Percentiles rank a stretch among this genome's conserved stretches.
Evolutionary conservation across 202 grass and related monocot species (phyloP).

Genomic region (Saccharum hybrid): DNA sequence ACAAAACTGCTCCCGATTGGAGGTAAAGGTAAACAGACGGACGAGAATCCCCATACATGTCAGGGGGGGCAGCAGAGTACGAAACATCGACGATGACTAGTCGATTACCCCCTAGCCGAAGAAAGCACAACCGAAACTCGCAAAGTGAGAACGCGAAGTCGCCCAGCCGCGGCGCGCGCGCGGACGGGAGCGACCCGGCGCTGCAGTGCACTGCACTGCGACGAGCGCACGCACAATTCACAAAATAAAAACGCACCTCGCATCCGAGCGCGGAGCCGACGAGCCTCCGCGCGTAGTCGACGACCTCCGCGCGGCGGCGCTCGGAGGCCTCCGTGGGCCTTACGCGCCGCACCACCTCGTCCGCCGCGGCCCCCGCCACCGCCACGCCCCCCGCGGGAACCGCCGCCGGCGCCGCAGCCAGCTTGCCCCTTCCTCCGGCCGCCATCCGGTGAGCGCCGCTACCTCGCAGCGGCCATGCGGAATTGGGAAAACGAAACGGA

Average conservation of each 20-base stretch:
- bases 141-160: neutral
- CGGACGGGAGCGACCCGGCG: neutral
- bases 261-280: constrained; percentile 57
- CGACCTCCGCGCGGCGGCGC: constrained; percentile 55
- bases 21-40: neutral
- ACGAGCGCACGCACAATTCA: neutral
- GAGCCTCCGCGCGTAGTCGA: constrained; percentile 66
- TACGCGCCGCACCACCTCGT: constrained; percentile 62
- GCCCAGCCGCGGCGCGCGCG: neutral
- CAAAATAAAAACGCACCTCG: constrained; percentile 46
- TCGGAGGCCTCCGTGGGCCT: constrained; percentile 76
- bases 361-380: constrained; percentile 51
- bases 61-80: too few species aligned
- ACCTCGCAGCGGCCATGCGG: constrained; percentile 33
- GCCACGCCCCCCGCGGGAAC: constrained; percentile 25
- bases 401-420: constrained; percentile 38
- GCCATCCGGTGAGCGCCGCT: constrained; percentile 1
- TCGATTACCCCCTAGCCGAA: neutral
- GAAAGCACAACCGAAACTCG: neutral
- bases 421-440: constrained; percentile 30
- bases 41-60: constrained; percentile 40
- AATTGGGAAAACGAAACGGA: constrained; percentile 1
- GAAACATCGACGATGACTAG: neutral
- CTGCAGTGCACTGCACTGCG: neutral
- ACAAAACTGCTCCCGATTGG: neutral